Base-by-base conservation (phyloP, 2,329 filamentous ascomycete genomes). In the Sordariomycetes sp. region DNA sequence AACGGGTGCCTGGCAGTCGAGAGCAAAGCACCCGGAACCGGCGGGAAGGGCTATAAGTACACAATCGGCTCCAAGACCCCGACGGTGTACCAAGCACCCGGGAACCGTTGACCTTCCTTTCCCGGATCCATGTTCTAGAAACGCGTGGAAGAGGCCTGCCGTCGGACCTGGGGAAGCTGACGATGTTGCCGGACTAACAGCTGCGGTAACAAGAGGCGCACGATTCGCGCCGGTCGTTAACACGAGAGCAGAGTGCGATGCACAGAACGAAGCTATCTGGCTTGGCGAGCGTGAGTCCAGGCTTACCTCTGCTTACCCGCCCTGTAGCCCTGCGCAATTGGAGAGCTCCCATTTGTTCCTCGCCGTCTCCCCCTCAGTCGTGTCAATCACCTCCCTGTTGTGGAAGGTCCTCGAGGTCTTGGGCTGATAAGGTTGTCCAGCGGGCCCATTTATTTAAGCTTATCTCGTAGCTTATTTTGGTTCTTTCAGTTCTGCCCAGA, bases 361-460 rank as follows among this genome's bases (percentile, higher is more conserved):
- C 8, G 25, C n/a, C 25, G 8, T 28, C n/a, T 28, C 17, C n/a
- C 25, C 25, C 25, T 16, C 17, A n/a, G 25, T 16, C 14, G 7
- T 10, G 25, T n/a, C n/a, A 7, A 28, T 17, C 28, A 30, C 28
- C 28, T 30, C 20, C 28, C 28, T 16, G 28, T 9, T 17, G n/a
- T 12, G 20, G 28, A 17, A 30, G 28, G 28, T 30, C 15, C 12
- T 18, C 3, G 15, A 16, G 6, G 14, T n/a, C 28, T 30, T 30
- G 15, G 28, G 6, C 8, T 30, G 28, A 30, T 30, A 30, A 30
- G 17, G n/a, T 28, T 28, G 25, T n/a, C n/a, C n/a, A n/a, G n/a
- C n/a, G n/a, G n/a, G n/a, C n/a, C n/a, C n/a, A n/a, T n/a, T n/a
- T n/a, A n/a, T n/a, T n/a, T n/a, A n/a, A n/a, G n/a, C n/a, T n/a